A percentile compares a stretch with the other conserved stretches of the same genome.
phyloP scores from a whole-genome alignment of 1,284 basidiomycete genomes.

The Phlebopus sp. region DNA sequence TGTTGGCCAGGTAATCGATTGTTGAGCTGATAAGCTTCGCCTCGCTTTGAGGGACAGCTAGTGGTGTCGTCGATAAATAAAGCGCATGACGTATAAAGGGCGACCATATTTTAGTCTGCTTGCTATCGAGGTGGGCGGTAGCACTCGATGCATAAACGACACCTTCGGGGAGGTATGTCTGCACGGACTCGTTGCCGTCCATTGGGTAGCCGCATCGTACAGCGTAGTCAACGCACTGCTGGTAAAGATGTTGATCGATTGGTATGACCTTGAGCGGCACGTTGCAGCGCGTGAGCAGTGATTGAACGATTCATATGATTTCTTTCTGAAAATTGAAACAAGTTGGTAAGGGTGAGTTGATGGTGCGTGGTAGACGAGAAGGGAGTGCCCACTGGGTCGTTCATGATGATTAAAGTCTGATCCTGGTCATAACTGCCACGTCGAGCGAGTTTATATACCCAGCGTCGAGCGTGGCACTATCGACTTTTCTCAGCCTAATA shows the following conservation, averaged over 20 bases:
- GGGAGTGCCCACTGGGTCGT: too few relatives aligned
- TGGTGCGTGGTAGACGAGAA: too few relatives aligned
- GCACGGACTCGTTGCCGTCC: constrained; percentile 8
- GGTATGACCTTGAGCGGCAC: not conserved
- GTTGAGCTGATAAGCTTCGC: constrained; percentile 16
- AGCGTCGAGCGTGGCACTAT: too few relatives aligned
- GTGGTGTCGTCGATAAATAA: constrained; percentile 32
- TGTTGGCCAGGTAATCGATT: too few relatives aligned
- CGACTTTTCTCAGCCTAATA: too few relatives aligned
- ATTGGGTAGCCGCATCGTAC: constrained; percentile 2
- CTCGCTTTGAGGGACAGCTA: constrained; percentile 12
- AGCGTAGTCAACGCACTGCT: constrained; percentile 4
- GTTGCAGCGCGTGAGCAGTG: constrained; percentile 5
- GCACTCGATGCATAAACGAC: constrained; percentile 8
- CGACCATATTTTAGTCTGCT: constrained; percentile 24
- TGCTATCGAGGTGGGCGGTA: constrained; percentile 21
- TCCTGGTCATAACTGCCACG: too few relatives aligned
- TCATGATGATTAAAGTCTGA: too few relatives aligned
- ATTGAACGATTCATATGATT: not conserved
- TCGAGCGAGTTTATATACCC: too few relatives aligned
- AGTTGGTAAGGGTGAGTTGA: too few relatives aligned
- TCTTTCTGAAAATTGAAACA: not conserved
- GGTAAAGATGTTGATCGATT: constrained; percentile 2
- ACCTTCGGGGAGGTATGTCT: constrained; percentile 17
- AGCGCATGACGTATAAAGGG: constrained; percentile 30